Base-by-base conservation (phyloP, 2,329 filamentous ascomycete species). In the Fonsecaea monophora region DNA sequence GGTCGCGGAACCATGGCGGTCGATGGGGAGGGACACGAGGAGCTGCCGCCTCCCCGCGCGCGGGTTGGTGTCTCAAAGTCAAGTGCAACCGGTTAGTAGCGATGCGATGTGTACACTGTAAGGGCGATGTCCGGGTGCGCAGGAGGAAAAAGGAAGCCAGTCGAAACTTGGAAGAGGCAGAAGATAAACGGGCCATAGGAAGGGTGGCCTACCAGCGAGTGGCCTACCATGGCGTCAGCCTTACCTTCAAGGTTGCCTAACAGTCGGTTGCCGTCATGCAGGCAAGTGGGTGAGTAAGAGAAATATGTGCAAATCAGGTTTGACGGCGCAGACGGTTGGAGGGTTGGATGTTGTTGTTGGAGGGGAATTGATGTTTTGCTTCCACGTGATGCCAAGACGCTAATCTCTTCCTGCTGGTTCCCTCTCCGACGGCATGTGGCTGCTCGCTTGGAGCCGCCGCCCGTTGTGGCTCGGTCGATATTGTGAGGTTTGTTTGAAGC, bases 11-110 rank as follows among this genome's bases (percentile, higher is more conserved):
- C 57, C 57, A 60, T 60, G 30, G 3, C 53, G 30, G 18, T 60
- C 21, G 21, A 60, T 60, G 5, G 42, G 21, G 58, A 60, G 38
- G 42, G 30, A 15, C 42, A 42, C 58, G 58, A 35, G 58, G 42
- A 60, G 58, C 10, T 25, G 42, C 58, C 58, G 58, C 58, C 58
- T 53, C 58, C 58, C 58, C 58, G 58, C 58, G 21, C 12, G 42
- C 42, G 58, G 58, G 58, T 53, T 35, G 53, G 3, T 34, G 13
- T 55, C 7, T 55, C 21, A 15, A 55, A 9, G 8, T 55, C 30
- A 35, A 35, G 30, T 10, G 48, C 10, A 30, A 50, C 13, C 48
- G 8, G 13, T 6, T 32, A 53, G 18, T 18, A 25, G 25, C 10
- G 18, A 25, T n/a, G 18, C 2, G 10, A 12, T 9, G 48, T 53